phyloP scores from a whole-genome alignment of 805 yeast genomes.

The Phaffomyces thermotolerans region DNA sequence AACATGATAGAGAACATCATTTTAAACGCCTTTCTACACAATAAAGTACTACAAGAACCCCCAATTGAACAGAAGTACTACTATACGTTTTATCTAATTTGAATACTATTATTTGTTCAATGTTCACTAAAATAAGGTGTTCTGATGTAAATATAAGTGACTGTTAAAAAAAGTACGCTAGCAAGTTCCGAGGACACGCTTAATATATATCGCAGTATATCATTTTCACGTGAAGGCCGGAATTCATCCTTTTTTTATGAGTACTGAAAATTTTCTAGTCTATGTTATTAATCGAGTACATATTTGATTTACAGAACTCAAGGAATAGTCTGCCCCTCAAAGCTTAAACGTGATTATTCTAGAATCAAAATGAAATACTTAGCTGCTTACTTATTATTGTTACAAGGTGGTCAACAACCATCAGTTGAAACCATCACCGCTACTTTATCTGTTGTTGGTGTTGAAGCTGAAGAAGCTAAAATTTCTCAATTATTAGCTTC shows the following conservation, averaged over 20 bases:
- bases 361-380: slow-evolving; percentile 60
- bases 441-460: slow-evolving; percentile 68
- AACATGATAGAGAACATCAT: no score
- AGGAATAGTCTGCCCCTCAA: slow-evolving; percentile 72
- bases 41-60: no score
- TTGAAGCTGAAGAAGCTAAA: slow-evolving; percentile 75
- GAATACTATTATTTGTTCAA: no score
- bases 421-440: slow-evolving; percentile 69
- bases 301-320: slow-evolving; percentile 16
- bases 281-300: not conserved
- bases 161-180: no score
- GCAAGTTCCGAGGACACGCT: no score
- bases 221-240: slow-evolving; percentile 2
- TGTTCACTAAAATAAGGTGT: no score
- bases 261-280: slow-evolving; percentile 13
- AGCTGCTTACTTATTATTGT: slow-evolving; percentile 89
- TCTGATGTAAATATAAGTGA: no score
- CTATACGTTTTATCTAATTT: no score
- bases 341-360: slow-evolving; percentile 81
- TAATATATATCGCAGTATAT: no score
- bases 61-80: no score
- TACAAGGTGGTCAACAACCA: slow-evolving; percentile 79
- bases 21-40: no score
- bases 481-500: slow-evolving; percentile 63
- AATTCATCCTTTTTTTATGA: not conserved